Evolutionary conservation across 2,329 filamentous ascomycete genomes (phyloP), one percentile per base, ranked within the genome.

Genomic region (Diaporthe australafricana): DNA sequence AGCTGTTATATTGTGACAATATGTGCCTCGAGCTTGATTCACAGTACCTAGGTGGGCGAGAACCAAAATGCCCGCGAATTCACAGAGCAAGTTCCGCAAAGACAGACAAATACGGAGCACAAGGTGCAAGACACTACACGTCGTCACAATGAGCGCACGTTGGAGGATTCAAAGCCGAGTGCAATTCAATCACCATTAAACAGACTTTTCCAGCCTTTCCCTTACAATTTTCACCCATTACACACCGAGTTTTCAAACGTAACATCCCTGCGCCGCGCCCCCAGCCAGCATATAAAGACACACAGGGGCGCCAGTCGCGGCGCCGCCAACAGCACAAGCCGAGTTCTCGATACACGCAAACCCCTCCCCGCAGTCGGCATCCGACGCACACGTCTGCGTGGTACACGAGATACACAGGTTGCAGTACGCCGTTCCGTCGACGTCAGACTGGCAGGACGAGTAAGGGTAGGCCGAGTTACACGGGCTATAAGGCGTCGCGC

Each of bases 211-310:
- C 38, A 50, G 0, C 25, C 50, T 65, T 38, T 48, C 20, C n/a
- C 1, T 2, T n/a, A 35, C 14, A 25, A 55, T 35, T 35, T 9
- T 5, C 5, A 35, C 32, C 5, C 32, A 35, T 35, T 5, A 9
- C 9, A 38, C n/a, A 48, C 8, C 0, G 7, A 5, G 2, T 16
- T 30, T 2, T 65, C 60, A 65, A 50, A 57, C 65, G n/a, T 72
- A 72, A 38, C 72, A 73, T 7, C 72, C 72, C 27, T 56, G 42
- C 14, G 17, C 42, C 20, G 30, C 16, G 5, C 72, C 70, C 8
- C 72, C 72, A 12, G 42, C 69, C 35, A 71, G 63, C 72, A 73
- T 73, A 12, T 73, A 73, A 27, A 73, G 52, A 38, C 72, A 73
- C 17, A 73, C 72, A 14, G 72, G 69, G 11, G 70, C 42, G 16